Base-by-base conservation (phyloP, 192 early-diverging fungal species). In the Podila epicladia region DNA sequence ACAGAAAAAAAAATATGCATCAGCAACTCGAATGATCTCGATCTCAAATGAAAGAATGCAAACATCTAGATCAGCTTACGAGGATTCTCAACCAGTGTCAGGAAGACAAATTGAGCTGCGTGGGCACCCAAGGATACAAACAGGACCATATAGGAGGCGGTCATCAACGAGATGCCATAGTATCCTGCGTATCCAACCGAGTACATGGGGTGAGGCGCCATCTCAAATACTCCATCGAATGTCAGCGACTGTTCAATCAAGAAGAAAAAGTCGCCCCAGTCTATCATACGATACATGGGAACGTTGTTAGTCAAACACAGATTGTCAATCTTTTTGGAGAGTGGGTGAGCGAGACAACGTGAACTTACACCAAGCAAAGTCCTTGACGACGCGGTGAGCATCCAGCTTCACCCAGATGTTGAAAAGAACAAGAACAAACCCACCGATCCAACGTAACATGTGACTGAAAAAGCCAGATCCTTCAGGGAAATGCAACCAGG, bases 201-300 rank as follows among this genome's bases (percentile, higher is more conserved):
- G 84, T 99, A 99, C 97, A 98, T 99, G 5, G 98, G 98, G 74
- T 99, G 98, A 37, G 97, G 97, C 0, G 95, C 95, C 92, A 96
- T 94, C 75, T 98, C 96, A 86, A 97, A 97, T 3, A 96, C 95
- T 53, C 95, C 94, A 82, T 96, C 93, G 82, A 97, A 95, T 0
- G 94, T 96, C 48, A 95, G 84, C 11, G 95, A 92, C 73, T 93
- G 92, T 65, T 95, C 94, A 57, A 95, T 88, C 55, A 97, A 86
- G 82, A 99, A 98, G 88, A 99, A 99, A 83, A 99, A 99, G 82
- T 98, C 96, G 61, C 97, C 97, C 97, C 97, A 99, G 84, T 99
- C 94, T 95, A 78, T 48, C 15, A 68, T 53, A 53, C 15, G 20
- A 38, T 63, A 32, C 4, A 33, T 22, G 33, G 58, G 9, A 73